Conservation (phyloP, 2,329 filamentous ascomycete genomes). For the Trichoderma arundinaceum region DNA sequence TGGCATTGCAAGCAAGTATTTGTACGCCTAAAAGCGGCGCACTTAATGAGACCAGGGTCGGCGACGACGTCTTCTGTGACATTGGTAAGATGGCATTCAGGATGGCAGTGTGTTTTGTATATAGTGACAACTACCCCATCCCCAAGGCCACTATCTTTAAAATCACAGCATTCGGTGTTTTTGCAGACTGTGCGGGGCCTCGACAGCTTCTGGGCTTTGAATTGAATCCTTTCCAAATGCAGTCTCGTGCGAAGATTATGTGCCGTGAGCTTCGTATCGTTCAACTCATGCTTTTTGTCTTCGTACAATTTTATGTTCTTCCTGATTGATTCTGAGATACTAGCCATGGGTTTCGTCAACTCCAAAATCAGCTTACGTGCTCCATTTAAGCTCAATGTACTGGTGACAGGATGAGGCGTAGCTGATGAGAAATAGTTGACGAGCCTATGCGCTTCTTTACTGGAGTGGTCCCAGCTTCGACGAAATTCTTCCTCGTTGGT, state of each 20-base stretch:
- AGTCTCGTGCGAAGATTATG: conserved; percentile 2
- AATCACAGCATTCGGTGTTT: conserved; percentile 29
- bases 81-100: conserved; percentile 25
- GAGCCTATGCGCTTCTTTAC: conserved; percentile 30
- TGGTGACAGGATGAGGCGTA: conserved; percentile 34
- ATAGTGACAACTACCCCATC: conserved; percentile 8
- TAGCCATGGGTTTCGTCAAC: conserved; percentile 35
- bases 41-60: conserved; percentile 21
- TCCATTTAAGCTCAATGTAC: conserved; percentile 35
- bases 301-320: conserved; percentile 29
- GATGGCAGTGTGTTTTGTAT: conserved; percentile 35
- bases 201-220: neutral
- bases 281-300: neutral
- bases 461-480: conserved; percentile 35
- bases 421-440: conserved; percentile 20
- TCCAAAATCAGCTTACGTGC: conserved; percentile 26
- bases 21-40: neutral
- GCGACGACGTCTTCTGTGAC: conserved; percentile 31
- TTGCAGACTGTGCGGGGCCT: conserved; percentile 31
- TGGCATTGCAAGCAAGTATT: neutral
- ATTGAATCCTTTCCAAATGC: conserved; percentile 23
- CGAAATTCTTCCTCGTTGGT: conserved; percentile 15
- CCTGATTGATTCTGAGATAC: conserved; percentile 30
- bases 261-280: neutral
- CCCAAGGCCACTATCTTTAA: conserved; percentile 12